phyloP scores from a whole-genome alignment of 2,329 filamentous ascomycete species.

The Raffaelea albimanens region DNA sequence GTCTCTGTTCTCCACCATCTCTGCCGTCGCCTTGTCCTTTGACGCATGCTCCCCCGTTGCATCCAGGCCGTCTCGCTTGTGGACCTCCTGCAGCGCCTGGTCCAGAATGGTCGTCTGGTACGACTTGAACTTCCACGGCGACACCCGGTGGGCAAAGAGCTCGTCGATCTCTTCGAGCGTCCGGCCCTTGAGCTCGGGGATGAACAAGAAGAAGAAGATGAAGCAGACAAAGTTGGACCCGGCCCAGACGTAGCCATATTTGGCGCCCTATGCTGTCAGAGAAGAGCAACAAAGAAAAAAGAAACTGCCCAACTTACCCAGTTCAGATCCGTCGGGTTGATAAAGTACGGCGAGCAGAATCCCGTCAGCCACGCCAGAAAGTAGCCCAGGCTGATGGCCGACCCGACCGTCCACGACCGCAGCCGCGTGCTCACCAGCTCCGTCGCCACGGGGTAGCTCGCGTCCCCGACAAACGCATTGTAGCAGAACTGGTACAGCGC shows the following conservation, averaged over 20 bases:
- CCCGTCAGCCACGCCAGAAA: slow-evolving; percentile 26
- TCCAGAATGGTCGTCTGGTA: slow-evolving; percentile 18
- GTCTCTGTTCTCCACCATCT: too few relatives aligned
- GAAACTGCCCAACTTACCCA: slow-evolving; percentile 19
- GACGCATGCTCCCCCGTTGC: too few relatives aligned
- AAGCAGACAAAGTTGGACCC: slow-evolving; percentile 20
- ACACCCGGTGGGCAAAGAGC: slow-evolving; percentile 18
- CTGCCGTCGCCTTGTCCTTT: too few relatives aligned
- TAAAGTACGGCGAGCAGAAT: slow-evolving; percentile 37
- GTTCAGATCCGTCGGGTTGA: slow-evolving; percentile 30
- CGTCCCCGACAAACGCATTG: slow-evolving; percentile 28
- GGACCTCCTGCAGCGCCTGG: slow-evolving; percentile 16
- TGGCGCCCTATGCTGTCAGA: slow-evolving; percentile 22
- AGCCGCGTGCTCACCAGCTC: slow-evolving; percentile 34
- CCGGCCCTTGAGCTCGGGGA: slow-evolving; percentile 22
- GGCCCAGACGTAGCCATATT: slow-evolving; percentile 35
- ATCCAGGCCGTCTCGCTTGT: slow-evolving; percentile 6
- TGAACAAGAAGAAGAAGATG: slow-evolving; percentile 21
- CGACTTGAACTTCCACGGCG: slow-evolving; percentile 19
- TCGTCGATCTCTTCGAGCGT: slow-evolving; percentile 23
- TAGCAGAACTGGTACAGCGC: slow-evolving; percentile 25
- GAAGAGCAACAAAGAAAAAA: neutral
- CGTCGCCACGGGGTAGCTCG: slow-evolving; percentile 30
- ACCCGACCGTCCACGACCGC: slow-evolving; percentile 37
- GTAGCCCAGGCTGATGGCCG: slow-evolving; percentile 36